phyloP scores from a whole-genome alignment of 208 protist species.

The Leishmania lainsoni region DNA sequence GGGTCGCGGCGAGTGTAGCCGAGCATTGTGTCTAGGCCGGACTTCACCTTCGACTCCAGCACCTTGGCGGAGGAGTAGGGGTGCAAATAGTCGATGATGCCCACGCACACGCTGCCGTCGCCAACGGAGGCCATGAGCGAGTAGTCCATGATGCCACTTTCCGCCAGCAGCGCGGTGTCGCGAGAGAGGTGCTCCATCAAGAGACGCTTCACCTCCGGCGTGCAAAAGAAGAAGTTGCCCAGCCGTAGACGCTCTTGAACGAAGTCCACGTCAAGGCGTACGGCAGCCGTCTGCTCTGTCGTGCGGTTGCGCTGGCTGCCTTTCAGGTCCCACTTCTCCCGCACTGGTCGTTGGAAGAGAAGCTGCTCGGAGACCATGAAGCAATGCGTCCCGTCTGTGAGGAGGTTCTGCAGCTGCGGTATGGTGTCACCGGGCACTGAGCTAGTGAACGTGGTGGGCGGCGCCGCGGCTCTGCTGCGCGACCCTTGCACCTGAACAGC shows the following conservation, averaged over 20 bases:
- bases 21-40: slow-evolving; percentile 76
- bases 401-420: slow-evolving; percentile 4
- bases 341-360: slow-evolving; percentile 15
- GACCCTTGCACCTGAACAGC: slow-evolving; percentile 28
- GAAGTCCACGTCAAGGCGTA: slow-evolving; percentile 79
- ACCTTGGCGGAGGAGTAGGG: slow-evolving; percentile 80
- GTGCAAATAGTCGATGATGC: slow-evolving; percentile 87
- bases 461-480: slow-evolving; percentile 2
- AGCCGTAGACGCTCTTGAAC: slow-evolving; percentile 37
- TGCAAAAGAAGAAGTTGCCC: slow-evolving; percentile 73
- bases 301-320: slow-evolving; percentile 85
- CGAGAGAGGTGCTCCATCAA: slow-evolving; percentile 55
- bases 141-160: slow-evolving; percentile 81
- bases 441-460: background rate
- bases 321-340: slow-evolving; percentile 73
- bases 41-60: slow-evolving; percentile 86
- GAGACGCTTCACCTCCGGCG: slow-evolving; percentile 40
- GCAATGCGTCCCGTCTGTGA: slow-evolving; percentile 44
- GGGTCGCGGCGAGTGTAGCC: slow-evolving; percentile 57
- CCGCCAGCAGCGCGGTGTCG: slow-evolving; percentile 63
- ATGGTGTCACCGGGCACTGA: background rate
- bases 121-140: slow-evolving; percentile 60
- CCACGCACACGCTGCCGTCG: slow-evolving; percentile 31
- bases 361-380: slow-evolving; percentile 79
- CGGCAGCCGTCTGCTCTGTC: slow-evolving; percentile 46